Evolutionary conservation across 495 filamentous ascomycete genomes (phyloP).

Genomic region (Halenospora varia): DNA sequence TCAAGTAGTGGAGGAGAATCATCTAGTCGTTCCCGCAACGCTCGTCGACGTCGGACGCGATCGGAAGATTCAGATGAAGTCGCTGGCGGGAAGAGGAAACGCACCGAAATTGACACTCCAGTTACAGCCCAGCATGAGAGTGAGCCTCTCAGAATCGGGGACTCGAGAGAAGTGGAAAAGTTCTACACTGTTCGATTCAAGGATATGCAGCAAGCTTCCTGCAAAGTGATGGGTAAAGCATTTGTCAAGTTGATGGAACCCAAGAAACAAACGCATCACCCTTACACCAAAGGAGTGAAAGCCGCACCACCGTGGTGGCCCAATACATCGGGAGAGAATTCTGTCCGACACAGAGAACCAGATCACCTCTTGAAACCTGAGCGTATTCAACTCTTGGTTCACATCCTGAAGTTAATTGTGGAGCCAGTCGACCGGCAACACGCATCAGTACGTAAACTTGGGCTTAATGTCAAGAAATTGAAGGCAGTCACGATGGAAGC

Average conservation of each 20-base stretch:
- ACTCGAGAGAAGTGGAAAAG: slow-evolving; percentile 50
- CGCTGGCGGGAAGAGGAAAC: slow-evolving; percentile 12
- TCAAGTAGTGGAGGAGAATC: slow-evolving; percentile 17
- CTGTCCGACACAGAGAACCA: slow-evolving; percentile 70
- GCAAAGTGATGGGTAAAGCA: slow-evolving; percentile 70
- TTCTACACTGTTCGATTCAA: slow-evolving; percentile 65
- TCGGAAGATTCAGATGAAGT: slow-evolving; percentile 19
- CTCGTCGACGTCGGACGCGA: slow-evolving; percentile 6
- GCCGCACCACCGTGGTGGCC: slow-evolving; percentile 85
- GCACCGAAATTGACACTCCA: slow-evolving; percentile 13
- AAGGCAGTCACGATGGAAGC: slow-evolving; percentile 42
- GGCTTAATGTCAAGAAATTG: slow-evolving; percentile 39
- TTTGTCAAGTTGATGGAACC: slow-evolving; percentile 83
- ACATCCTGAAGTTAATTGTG: slow-evolving; percentile 57
- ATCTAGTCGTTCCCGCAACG: slow-evolving; percentile 2
- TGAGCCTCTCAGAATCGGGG: slow-evolving; percentile 49
- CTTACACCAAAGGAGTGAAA: slow-evolving; percentile 68
- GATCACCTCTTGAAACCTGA: slow-evolving; percentile 77
- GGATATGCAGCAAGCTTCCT: slow-evolving; percentile 67
- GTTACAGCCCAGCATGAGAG: slow-evolving; percentile 8
- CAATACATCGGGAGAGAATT: slow-evolving; percentile 35
- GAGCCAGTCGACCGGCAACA: slow-evolving; percentile 39
- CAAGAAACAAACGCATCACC: slow-evolving; percentile 78
- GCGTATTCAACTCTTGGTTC: slow-evolving; percentile 54
- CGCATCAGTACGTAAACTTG: slow-evolving; percentile 17